Percentiles rank a stretch among this genome's conserved stretches.
Conservation (phyloP, 441 rosid species). For the Lepidium campestre region DNA sequence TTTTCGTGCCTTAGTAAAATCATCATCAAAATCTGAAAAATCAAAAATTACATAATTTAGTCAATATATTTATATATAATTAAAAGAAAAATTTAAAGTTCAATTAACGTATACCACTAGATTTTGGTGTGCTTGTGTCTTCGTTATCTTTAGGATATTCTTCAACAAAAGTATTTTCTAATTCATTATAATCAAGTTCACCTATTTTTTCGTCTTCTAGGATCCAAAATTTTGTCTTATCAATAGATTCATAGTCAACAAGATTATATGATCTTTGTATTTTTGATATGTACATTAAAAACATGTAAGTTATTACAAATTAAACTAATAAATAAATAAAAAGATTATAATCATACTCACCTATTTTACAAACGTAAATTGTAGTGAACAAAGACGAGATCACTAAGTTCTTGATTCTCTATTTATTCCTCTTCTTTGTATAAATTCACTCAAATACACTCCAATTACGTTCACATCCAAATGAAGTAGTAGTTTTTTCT, state of each 20-base stretch:
- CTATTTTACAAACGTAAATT: background rate
- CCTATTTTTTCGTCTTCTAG: background rate
- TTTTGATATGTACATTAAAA: background rate
- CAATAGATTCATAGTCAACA: no score
- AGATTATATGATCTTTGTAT: no score
- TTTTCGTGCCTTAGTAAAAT: no score
- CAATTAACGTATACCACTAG: no score
- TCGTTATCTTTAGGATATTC: background rate
- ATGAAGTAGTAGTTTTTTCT: no score
- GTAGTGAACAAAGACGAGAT: background rate
- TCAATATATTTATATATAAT: no score
- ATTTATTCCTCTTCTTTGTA: background rate
- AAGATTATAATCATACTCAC: background rate
- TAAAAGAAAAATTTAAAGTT: no score
- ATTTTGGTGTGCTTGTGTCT: background rate
- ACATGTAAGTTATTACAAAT: background rate
- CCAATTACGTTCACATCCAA: background rate
- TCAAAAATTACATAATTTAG: no score
- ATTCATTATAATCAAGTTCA: background rate
- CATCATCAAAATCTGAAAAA: no score
- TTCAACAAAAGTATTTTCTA: background rate
- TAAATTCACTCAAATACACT: background rate
- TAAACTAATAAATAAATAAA: background rate
- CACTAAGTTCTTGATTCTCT: background rate
- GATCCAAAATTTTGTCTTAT: background rate